Evolutionary conservation across 257 asterid species (phyloP), one percentile per base, ranked within the genome.

Genomic region (Phtheirospermum japonicum): DNA sequence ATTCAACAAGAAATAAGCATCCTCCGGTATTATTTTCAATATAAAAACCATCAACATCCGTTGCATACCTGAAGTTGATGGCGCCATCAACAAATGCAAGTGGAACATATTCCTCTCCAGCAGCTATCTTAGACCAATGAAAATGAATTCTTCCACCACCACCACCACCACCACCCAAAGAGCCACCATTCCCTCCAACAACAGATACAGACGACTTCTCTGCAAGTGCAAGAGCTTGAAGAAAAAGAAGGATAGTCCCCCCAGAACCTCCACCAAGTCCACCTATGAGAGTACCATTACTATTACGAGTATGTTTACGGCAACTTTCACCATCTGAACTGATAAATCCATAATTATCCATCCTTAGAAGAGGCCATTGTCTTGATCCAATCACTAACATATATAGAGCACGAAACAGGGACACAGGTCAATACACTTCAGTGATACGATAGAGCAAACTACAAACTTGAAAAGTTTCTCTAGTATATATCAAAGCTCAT

Each of bases 211-310:
- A 68, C 64, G 95, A 90, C 82, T 85, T 82, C 61, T 75, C 80
- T 19, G 81, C 77, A 72, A 90, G 93, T 53, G 81, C 68, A 69
- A 87, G 80, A 18, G 75, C 33, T 71, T 82, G 90, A 52, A 90
- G 87, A 73, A 90, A 90, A 67, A 90, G 81, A 62, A 90, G 90
- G 75, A 90, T 76, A 59, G 97, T 90, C 43, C 97, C 97, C 16
- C 97, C 97, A 65, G 97, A 90, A 79, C 93, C 97, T 77, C 97
- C 97, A 74, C 96, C 97, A 65, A 87, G 81, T 64, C 89, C 95
- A 63, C 95, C 93, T 32, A 80, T 60, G 63, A 77, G 71, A 77
- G 83, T 75, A 43, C 80, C 87, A 51, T 83, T 76, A 58, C 73
- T 73, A 76, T 83, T 85, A 61, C 36, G 76, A 58, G 78, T 65